phyloP scores from a whole-genome alignment of 805 yeast genomes.

The Candida vartiovaarae region DNA sequence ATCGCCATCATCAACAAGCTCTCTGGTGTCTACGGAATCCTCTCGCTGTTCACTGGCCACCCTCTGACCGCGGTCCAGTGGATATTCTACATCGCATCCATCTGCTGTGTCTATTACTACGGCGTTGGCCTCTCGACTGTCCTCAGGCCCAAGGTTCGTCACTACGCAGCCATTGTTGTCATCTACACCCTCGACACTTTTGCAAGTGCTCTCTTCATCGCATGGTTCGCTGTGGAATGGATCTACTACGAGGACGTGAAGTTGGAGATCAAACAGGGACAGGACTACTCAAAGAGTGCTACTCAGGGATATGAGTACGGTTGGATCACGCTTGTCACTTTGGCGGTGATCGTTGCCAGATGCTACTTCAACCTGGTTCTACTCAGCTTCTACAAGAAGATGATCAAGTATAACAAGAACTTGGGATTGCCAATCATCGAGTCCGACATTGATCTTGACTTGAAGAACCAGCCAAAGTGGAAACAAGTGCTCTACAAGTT shows the following conservation, averaged over 20 bases:
- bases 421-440: constrained; percentile 26
- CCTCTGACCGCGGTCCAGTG: constrained; percentile 79
- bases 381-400: constrained; percentile 50
- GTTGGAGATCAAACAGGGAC: constrained; percentile 16
- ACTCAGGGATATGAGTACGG: constrained; percentile 51
- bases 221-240: constrained; percentile 74
- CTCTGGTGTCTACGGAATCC: constrained; percentile 80
- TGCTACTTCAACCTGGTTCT: constrained; percentile 55
- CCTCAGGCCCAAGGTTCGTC: constrained; percentile 48
- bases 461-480: constrained; percentile 26
- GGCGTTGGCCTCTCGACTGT: constrained; percentile 48
- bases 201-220: constrained; percentile 58
- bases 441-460: constrained; percentile 29
- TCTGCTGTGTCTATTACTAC: constrained; percentile 53
- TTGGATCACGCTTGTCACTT: constrained; percentile 44
- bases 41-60: constrained; percentile 85
- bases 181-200: constrained; percentile 63
- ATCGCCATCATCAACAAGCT: constrained; percentile 80
- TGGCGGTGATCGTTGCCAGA: constrained; percentile 41
- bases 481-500: constrained; percentile 25
- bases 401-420: constrained; percentile 41
- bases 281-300: constrained; percentile 43
- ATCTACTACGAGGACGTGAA: constrained; percentile 42
- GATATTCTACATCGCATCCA: constrained; percentile 63
- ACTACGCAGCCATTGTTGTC: constrained; percentile 55